These are phyloP conservation scores for Phialocephala subalpina DNA, from an alignment of 2,329 filamentous ascomycete genomes.

Conservation along the genomic window DNA sequence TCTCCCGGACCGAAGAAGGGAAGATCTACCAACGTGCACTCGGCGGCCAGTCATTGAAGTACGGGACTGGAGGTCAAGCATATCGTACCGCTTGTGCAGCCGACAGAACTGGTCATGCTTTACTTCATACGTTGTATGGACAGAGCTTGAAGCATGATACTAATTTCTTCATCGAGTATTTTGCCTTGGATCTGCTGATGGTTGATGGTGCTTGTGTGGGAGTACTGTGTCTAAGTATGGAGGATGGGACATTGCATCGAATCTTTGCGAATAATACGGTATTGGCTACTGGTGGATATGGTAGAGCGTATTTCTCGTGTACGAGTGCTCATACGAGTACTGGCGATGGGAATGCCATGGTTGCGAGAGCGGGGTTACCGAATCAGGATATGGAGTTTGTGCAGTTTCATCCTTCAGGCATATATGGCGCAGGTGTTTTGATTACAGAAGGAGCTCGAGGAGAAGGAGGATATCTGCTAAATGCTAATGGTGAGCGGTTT, in stretches of 20 bases:
- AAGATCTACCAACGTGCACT: conserved; percentile 57
- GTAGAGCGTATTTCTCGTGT: conserved; percentile 58
- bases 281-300: conserved; percentile 57
- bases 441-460: conserved; percentile 59
- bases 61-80: conserved; percentile 56
- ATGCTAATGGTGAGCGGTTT: conserved; percentile 55
- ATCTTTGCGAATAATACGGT: conserved; percentile 56
- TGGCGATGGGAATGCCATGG: conserved; percentile 59
- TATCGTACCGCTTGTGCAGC: conserved; percentile 52
- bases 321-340: conserved; percentile 58
- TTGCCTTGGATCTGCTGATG: conserved; percentile 57
- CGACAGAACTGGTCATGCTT: conserved; percentile 57
- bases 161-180: conserved; percentile 59
- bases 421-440: conserved; percentile 57
- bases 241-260: conserved; percentile 56
- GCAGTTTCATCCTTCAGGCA: conserved; percentile 58
- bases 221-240: conserved; percentile 55
- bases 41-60: conserved; percentile 55
- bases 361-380: conserved; percentile 54
- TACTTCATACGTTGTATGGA: conserved; percentile 59
- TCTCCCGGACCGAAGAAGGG: conserved; percentile 55
- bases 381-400: conserved; percentile 60
- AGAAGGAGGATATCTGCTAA: conserved; percentile 59
- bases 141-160: conserved; percentile 56
- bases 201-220: conserved; percentile 55